Evolutionary conservation across 805 yeast species (phyloP), one percentile per base, ranked within the genome.

Genomic region (Lachancea sp.): DNA sequence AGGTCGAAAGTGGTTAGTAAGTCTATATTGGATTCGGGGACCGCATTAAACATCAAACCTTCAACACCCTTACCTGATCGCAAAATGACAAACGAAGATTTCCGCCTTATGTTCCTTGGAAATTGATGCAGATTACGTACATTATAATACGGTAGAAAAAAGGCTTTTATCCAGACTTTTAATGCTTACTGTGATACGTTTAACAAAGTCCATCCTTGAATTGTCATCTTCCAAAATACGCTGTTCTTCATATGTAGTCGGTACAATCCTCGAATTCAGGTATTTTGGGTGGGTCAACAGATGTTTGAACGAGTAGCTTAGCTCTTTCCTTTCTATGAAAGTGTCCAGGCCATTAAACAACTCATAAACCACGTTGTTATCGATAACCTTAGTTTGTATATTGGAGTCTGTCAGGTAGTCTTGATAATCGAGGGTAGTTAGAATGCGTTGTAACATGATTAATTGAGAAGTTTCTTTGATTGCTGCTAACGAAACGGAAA

Each of bases 261-360:
- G 75, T 2, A 73, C 68, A 3, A 84, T 70, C 49, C 92, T 67
- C 5, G 89, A 74, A 4, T 83, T 72, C 45, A 89, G 65, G 50
- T 79, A 88, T 59, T 86, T 87, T 11, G 95, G 96, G 61, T 89
- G 97, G 20, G 89, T 80, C 46, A 86, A 69, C 29, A 89, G 69
- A 49, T 86, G 84, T 41, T 75, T 81, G 42, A 88, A 63, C 8
- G 81, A 75, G 31, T 71, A 75, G 3, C 70, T 65, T 45, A 89
- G 71, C 19, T 72, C 76, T n/a, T 70, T 72, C 44, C 81, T 69
- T 43, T 79, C 82, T 21, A 72, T 68, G 25, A 66, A 69, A 1
- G 74, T 68, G 42, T 82, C 87, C 35, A 83, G 61, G 0, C 87
- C 89, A 1, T 82, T 80, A 56, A 77, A 51, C 17, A 62, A 51